Base-by-base conservation (phyloP, 306 rosid species). In the Mimosa pudica region DNA sequence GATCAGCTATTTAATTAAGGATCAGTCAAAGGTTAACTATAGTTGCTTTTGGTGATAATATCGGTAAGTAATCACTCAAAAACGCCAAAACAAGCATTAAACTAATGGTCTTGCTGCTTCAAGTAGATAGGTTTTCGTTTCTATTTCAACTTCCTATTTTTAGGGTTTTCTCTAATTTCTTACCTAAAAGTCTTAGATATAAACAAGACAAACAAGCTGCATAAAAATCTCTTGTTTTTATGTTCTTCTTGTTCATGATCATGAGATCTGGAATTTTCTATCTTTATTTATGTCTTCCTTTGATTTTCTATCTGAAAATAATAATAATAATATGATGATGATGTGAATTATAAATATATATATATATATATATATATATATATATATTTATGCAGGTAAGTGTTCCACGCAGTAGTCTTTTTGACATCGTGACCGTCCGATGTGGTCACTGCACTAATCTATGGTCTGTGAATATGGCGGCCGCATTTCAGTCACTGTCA, bases 391-490 rank as follows among this genome's bases (percentile, higher is more conserved):
- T 70, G 84, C 92, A 96, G 99, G 99, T 96, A 86, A 96, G 99
- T 81, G 99, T 96, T 89, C 99, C 99, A 91, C 91, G 96, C 98
- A 89, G 89, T 77, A 93, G 85, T 83, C 82, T 96, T 61, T 86
- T 89, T 73, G 99, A 96, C 87, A 91, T 91, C 7, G 99, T 96
- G 88, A 96, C 99, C 70, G 97, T 96, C 82, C 93, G 99, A 88
- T 96, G 99, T 75, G 99, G 99, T 24, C 99, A 93, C 92, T 96
- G 99, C 88, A 88, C 91, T 71, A 96, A 96, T 89, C 88, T 96
- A 30, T 96, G 97, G 99, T 90, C 99, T 72, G 98, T 96, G 75
- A 96, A 96, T 83, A 96, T 96, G 99, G 98, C 98, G 52, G 98
- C 98, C 8, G 97, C 99, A 54, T 89, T 93, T 89, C 98, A 93